Percentiles rank a stretch among this genome's conserved stretches.
Evolutionary conservation across 495 filamentous ascomycete species (phyloP).

Genomic region (Daldinia bambusicola): DNA sequence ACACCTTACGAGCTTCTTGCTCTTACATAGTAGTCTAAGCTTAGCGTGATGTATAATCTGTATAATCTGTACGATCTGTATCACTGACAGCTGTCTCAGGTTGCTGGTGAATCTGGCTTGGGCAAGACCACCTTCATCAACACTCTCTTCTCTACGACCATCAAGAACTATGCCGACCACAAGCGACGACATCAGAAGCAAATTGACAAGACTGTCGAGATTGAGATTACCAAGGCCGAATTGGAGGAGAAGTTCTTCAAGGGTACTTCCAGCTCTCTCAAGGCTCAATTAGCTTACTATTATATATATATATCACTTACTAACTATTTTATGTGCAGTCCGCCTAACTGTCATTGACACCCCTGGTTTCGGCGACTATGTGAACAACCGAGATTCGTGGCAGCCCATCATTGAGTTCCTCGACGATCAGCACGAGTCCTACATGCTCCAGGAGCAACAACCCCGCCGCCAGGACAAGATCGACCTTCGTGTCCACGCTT

Average conservation of each 20-base stretch:
- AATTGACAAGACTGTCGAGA: slow-evolving; percentile 98
- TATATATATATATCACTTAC: slow-evolving; percentile 15
- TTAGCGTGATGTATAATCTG: neutral
- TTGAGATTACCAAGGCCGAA: slow-evolving; percentile 99
- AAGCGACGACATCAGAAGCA: slow-evolving; percentile 98
- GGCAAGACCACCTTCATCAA: slow-evolving; percentile 99
- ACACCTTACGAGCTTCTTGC: neutral
- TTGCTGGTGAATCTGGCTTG: slow-evolving; percentile 97
- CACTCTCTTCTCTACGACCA: slow-evolving; percentile 98
- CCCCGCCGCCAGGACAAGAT: slow-evolving; percentile 98
- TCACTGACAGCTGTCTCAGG: slow-evolving; percentile 64
- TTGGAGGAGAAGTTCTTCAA: slow-evolving; percentile 99
- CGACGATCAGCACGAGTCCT: slow-evolving; percentile 99
- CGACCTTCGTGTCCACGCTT: slow-evolving; percentile 97
- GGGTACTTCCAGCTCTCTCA: slow-evolving; percentile 65
- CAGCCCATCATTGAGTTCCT: slow-evolving; percentile 99
- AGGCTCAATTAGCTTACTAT: slow-evolving; percentile 3
- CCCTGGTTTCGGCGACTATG: slow-evolving; percentile 98
- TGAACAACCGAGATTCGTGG: slow-evolving; percentile 99
- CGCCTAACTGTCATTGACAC: slow-evolving; percentile 98
- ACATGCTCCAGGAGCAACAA: slow-evolving; percentile 99
- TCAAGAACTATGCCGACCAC: slow-evolving; percentile 99
- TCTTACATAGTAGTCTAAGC: neutral
- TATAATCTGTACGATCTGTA: slow-evolving; percentile 15
- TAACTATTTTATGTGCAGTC: slow-evolving; percentile 64